Percentiles rank a stretch among this genome's conserved stretches.
phyloP scores from a whole-genome alignment of 352 stramenopile genomes.

The Stephanocyclus meneghinianus region DNA sequence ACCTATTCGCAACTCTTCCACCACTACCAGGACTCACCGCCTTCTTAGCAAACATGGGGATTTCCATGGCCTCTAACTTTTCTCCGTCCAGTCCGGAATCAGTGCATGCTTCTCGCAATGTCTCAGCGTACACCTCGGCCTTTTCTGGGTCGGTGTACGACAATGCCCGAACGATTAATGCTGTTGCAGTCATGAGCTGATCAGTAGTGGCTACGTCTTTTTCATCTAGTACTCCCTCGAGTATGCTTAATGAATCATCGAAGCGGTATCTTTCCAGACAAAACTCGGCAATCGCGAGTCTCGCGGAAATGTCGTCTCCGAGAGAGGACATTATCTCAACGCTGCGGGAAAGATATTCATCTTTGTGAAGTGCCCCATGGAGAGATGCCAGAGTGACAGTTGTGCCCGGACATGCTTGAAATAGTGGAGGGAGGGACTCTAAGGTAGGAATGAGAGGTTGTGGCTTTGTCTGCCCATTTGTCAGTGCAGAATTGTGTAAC shows the following conservation, averaged over 20 bases:
- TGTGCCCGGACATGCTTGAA: slow-evolving; percentile 54
- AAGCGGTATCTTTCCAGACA: slow-evolving; percentile 55
- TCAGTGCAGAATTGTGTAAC: slow-evolving; percentile 30
- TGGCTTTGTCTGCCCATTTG: slow-evolving; percentile 16
- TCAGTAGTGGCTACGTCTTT: slow-evolving; percentile 17
- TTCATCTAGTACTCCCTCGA: slow-evolving; percentile 48
- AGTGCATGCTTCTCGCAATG: slow-evolving; percentile 35
- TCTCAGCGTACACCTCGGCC: slow-evolving; percentile 45
- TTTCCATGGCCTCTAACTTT: slow-evolving; percentile 66
- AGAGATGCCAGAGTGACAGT: slow-evolving; percentile 56
- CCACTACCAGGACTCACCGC: background rate
- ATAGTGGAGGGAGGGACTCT: slow-evolving; percentile 56
- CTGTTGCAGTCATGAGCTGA: slow-evolving; percentile 34
- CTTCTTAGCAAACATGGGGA: slow-evolving; percentile 58
- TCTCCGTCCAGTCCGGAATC: slow-evolving; percentile 44
- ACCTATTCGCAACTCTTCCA: slow-evolving; percentile 12
- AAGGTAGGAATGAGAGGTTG: slow-evolving; percentile 46
- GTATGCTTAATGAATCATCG: slow-evolving; percentile 55
- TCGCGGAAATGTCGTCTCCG: slow-evolving; percentile 28
- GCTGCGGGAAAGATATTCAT: slow-evolving; percentile 8
- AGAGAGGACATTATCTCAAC: slow-evolving; percentile 30
- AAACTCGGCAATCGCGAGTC: slow-evolving; percentile 51
- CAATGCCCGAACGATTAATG: slow-evolving; percentile 66
- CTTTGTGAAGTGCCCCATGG: slow-evolving; percentile 33
- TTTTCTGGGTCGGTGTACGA: slow-evolving; percentile 59